Percentiles rank a stretch among this genome's conserved stretches.
phyloP scores from a whole-genome alignment of 805 yeast genomes.

The Saccharomyces paradoxus region DNA sequence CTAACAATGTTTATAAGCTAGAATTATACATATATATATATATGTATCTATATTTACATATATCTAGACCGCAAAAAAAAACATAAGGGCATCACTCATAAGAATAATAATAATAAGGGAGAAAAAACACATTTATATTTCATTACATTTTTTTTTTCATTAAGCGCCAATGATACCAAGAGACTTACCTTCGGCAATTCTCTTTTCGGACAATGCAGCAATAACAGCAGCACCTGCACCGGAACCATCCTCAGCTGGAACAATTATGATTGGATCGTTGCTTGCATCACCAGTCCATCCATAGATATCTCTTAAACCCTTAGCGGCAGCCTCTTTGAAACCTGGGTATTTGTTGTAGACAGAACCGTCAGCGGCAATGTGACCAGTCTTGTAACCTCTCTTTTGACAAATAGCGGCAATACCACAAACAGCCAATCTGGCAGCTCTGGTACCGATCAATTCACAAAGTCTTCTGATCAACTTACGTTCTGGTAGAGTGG shows the following conservation, averaged over 20 bases:
- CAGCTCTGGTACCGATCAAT: constrained; percentile 84
- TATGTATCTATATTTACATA: background rate
- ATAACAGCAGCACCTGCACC: constrained; percentile 98
- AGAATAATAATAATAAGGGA: background rate
- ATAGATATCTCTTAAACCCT: constrained; percentile 80
- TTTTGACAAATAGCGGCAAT: constrained; percentile 88
- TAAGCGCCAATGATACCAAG: constrained; percentile 42
- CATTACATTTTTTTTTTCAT: background rate
- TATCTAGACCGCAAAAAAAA: background rate
- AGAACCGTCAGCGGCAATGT: constrained; percentile 96
- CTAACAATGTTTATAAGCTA: background rate
- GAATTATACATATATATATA: background rate
- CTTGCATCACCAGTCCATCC: constrained; percentile 52
- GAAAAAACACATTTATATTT: background rate
- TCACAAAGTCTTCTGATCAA: constrained; percentile 77
- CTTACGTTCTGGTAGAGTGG: constrained; percentile 72
- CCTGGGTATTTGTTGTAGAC: constrained; percentile 91
- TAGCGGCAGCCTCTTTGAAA: constrained; percentile 82
- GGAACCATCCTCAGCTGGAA: constrained; percentile 95
- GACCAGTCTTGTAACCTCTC: constrained; percentile 67
- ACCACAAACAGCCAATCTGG: constrained; percentile 89
- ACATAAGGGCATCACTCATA: background rate
- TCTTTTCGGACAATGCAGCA: constrained; percentile 85
- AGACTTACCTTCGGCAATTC: constrained; percentile 62
- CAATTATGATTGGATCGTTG: constrained; percentile 71